These are phyloP conservation scores for Cladophialophora bantiana DNA, from an alignment of 2,329 filamentous ascomycete species.

Conservation along the genomic window DNA sequence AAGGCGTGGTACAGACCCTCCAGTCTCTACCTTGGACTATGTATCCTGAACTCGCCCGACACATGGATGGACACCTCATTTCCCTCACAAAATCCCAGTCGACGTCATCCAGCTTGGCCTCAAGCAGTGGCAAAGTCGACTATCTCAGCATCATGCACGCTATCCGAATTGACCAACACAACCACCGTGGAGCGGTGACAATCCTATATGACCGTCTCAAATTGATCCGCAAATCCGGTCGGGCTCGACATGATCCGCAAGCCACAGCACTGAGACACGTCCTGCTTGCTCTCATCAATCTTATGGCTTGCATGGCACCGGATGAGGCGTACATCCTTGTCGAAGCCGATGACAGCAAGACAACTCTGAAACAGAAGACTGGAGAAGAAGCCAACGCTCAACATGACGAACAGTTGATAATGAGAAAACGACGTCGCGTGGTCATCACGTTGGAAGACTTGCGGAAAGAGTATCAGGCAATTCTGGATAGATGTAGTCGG, in stretches of 20 bases:
- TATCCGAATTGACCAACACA: slow-evolving; percentile 81
- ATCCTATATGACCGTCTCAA: slow-evolving; percentile 46
- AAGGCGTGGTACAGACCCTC: slow-evolving; percentile 66
- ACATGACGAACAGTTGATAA: not conserved
- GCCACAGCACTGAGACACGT: slow-evolving; percentile 68
- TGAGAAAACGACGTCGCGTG: slow-evolving; percentile 59
- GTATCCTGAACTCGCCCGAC: slow-evolving; percentile 71
- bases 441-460: slow-evolving; percentile 87
- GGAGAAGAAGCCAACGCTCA: slow-evolving; percentile 24
- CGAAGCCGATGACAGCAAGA: slow-evolving; percentile 22
- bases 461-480: slow-evolving; percentile 84
- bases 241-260: slow-evolving; percentile 51
- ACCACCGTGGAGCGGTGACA: slow-evolving; percentile 79
- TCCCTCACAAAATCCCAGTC: slow-evolving; percentile 73
- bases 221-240: slow-evolving; percentile 44
- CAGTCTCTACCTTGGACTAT: slow-evolving; percentile 74
- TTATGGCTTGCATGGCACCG: slow-evolving; percentile 81
- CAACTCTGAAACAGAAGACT: not conserved
- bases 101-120: slow-evolving; percentile 57
- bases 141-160: slow-evolving; percentile 92
- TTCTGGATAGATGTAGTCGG: slow-evolving; percentile 85
- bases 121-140: slow-evolving; percentile 56
- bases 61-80: slow-evolving; percentile 79
- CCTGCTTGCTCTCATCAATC: slow-evolving; percentile 92
- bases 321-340: slow-evolving; percentile 79